Conservation (phyloP, 345 rosid species). For the Garcia nutans region DNA sequence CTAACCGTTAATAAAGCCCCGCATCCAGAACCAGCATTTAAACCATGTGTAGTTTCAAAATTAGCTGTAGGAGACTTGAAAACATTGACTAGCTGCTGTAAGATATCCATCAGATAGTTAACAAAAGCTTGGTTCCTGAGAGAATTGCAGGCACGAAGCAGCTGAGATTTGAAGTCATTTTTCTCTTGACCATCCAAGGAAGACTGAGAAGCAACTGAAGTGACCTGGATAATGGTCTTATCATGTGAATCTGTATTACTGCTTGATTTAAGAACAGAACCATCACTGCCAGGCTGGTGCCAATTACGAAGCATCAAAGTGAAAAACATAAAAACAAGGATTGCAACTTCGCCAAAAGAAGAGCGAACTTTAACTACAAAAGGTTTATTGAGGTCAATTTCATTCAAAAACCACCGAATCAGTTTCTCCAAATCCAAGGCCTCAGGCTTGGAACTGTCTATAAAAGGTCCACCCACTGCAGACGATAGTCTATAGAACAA, state of each 20-base stretch:
- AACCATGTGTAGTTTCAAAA: conserved; percentile 60
- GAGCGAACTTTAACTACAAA: conserved; percentile 64
- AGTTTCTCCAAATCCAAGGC: conserved; percentile 78
- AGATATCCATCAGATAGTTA: conserved; percentile 89
- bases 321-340: conserved; percentile 95
- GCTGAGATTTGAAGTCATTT: conserved; percentile 76
- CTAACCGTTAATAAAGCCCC: conserved; percentile 86
- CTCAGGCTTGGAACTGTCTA: conserved; percentile 87
- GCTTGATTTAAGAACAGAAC: conserved; percentile 45
- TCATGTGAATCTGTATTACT: conserved; percentile 62
- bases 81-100: conserved; percentile 84
- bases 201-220: conserved; percentile 52
- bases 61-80: conserved; percentile 68
- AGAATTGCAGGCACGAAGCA: conserved; percentile 73
- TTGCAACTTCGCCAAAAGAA: conserved; percentile 83
- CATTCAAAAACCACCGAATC: conserved; percentile 83
- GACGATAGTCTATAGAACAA: conserved; percentile 93
- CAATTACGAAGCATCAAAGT: conserved; percentile 99
- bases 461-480: conserved; percentile 92
- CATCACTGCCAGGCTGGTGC: conserved; percentile 94
- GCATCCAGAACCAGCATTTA: conserved; percentile 81
- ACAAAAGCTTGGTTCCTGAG: conserved; percentile 85
- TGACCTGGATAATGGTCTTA: conserved; percentile 48
- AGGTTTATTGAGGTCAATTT: conserved; percentile 69
- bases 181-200: conserved; percentile 72